A percentile compares a stretch with the other conserved stretches of the same genome.
Conservation (phyloP, 306 rosid species). For the Vachellia collinsii region DNA sequence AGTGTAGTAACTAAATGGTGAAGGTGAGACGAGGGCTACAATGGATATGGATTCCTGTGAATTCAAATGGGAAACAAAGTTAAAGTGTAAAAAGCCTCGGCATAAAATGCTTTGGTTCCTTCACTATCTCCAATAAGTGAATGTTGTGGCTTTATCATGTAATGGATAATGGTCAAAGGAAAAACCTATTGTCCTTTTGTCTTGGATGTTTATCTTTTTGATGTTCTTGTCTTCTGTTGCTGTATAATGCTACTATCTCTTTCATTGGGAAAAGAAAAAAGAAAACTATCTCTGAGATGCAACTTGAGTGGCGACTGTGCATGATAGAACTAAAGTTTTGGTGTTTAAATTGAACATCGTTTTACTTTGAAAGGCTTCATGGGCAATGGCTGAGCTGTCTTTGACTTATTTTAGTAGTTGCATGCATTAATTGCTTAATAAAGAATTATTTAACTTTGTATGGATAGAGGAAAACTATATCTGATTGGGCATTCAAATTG, state of each 20-base stretch:
- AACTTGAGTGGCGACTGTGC: no score
- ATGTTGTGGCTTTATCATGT: neutral
- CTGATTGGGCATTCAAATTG: neutral
- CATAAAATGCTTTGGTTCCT: neutral
- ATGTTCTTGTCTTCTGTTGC: neutral
- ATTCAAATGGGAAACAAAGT: neutral
- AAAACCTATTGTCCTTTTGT: neutral
- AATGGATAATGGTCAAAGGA: slow-evolving; percentile 3
- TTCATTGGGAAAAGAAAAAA: neutral
- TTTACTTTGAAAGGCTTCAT: neutral
- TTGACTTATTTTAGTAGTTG: neutral
- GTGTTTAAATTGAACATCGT: no score
- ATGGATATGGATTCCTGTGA: neutral
- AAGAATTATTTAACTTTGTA: slow-evolving; percentile 19
- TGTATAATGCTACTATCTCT: neutral
- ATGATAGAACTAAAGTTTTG: no score
- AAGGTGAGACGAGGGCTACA: neutral
- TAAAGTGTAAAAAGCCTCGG: no score
- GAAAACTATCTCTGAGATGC: no score
- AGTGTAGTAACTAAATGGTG: neutral
- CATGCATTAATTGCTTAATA: slow-evolving; percentile 21
- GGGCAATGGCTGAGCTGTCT: neutral
- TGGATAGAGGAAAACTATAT: slow-evolving; percentile 19
- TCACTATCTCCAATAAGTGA: neutral
- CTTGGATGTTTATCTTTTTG: neutral